Evolutionary conservation across 768 basidiomycete genomes (phyloP).

Genomic region (Lentinula sp.): DNA sequence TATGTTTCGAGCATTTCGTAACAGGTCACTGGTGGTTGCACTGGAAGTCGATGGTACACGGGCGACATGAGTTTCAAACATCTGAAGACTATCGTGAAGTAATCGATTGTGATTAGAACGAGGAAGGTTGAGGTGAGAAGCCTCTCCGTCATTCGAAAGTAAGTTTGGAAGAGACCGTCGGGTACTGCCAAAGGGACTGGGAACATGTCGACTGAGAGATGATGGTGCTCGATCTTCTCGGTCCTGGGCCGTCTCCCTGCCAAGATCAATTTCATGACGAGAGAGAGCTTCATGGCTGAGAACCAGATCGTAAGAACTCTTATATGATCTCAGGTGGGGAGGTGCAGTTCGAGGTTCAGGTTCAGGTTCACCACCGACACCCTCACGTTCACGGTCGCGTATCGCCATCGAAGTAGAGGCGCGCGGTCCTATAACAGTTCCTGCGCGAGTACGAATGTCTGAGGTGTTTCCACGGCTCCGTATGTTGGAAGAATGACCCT

Average conservation of each 20-base stretch:
- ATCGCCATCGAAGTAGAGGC: conserved; percentile 55
- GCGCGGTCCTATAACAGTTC: conserved; percentile 19
- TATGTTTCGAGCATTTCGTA: conserved; percentile 55
- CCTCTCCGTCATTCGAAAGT: conserved; percentile 11
- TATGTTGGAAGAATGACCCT: conserved; percentile 19
- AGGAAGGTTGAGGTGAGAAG: conserved; percentile 7
- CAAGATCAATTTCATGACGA: conserved; percentile 9
- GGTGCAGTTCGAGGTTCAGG: conserved; percentile 33
- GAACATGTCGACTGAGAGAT: conserved; percentile 15
- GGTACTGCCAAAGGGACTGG: conserved; percentile 23
- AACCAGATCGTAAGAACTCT: conserved; percentile 23
- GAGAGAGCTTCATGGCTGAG: conserved; percentile 10
- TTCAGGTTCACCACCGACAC: conserved; percentile 19
- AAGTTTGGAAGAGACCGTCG: conserved; percentile 12
- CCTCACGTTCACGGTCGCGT: conserved; percentile 15
- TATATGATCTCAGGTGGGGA: conserved; percentile 33
- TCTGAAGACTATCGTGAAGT: conserved; percentile 60
- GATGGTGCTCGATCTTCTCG: conserved; percentile 18
- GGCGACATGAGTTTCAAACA: conserved; percentile 64
- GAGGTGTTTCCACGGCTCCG: conserved; percentile 16
- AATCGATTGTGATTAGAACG: conserved; percentile 60
- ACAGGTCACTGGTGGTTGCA: conserved; percentile 44
- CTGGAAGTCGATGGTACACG: conserved; percentile 44
- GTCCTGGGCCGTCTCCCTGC: conserved; percentile 7
- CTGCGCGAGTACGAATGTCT: conserved; percentile 11